phyloP scores from a whole-genome alignment of 257 asterid genomes.

The Fraxinus cuspidata region DNA sequence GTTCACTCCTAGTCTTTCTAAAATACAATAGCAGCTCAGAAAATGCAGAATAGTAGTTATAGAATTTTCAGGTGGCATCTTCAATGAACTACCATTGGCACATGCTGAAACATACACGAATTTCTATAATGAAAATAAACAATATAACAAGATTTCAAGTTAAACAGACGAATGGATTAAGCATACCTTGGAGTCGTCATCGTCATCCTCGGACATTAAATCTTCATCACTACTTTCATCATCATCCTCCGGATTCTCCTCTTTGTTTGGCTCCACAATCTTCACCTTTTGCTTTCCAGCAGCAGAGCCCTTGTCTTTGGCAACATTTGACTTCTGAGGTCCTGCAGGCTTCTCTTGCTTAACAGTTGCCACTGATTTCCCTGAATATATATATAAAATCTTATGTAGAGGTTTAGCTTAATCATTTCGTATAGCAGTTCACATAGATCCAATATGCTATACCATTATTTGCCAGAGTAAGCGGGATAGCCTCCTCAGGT shows the following conservation, averaged over 20 bases:
- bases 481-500: slow-evolving; percentile 55
- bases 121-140: not conserved
- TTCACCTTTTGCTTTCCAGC: slow-evolving; percentile 66
- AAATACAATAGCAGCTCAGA: not conserved
- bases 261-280: slow-evolving; percentile 52
- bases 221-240: slow-evolving; percentile 54
- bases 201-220: slow-evolving; percentile 51
- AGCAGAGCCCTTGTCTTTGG: slow-evolving; percentile 44
- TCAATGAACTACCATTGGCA: not conserved
- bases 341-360: slow-evolving; percentile 54
- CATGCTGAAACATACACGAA: not conserved
- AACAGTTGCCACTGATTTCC: slow-evolving; percentile 39
- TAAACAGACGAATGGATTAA: not conserved
- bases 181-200: slow-evolving; percentile 45
- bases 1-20: not conserved
- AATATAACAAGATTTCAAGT: slow-evolving; percentile 6
- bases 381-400: slow-evolving; percentile 27
- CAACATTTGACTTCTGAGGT: slow-evolving; percentile 40
- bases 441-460: not conserved
- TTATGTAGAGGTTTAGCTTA: not conserved
- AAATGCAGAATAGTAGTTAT: not conserved
- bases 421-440: not conserved
- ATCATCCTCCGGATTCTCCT: slow-evolving; percentile 31
- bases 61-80: not conserved
- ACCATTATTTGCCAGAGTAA: slow-evolving; percentile 52